Evolutionary conservation across 306 rosid genomes (phyloP).

Genomic region (Carpinus viminea): DNA sequence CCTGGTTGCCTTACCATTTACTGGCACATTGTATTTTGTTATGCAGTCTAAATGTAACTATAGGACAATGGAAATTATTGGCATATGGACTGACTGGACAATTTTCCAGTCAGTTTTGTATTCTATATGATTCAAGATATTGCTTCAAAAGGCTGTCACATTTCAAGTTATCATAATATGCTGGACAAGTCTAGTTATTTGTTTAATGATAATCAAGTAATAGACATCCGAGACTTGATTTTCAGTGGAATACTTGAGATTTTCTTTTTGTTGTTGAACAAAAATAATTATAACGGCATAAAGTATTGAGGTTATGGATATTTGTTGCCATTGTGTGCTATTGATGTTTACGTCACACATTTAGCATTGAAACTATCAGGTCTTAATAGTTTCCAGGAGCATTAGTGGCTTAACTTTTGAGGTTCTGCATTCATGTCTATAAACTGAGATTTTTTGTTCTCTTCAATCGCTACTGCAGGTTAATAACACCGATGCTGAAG

Average conservation of each 20-base stretch:
- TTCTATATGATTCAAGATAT: neutral
- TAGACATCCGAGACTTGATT: neutral
- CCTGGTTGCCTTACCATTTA: neutral
- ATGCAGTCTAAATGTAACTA: neutral
- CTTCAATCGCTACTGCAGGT: conserved; percentile 54
- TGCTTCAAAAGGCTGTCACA: neutral
- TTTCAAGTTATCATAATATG: neutral
- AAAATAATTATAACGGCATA: neutral
- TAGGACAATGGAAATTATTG: neutral
- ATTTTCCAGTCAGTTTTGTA: neutral
- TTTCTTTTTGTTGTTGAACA: neutral
- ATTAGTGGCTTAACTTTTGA: neutral
- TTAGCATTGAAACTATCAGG: neutral
- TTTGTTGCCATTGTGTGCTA: neutral
- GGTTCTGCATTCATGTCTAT: conserved; percentile 1
- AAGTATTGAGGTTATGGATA: neutral
- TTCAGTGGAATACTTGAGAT: neutral
- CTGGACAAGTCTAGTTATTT: neutral
- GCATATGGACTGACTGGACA: neutral
- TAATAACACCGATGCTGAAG: conserved; percentile 99
- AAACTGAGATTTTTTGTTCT: conserved; percentile 28
- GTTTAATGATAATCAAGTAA: neutral
- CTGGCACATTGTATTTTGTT: neutral
- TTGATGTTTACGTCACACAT: neutral
- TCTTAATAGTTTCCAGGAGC: neutral